Base-by-base conservation (phyloP, 2,329 filamentous ascomycete species). In the Harringtonia aguacate region DNA sequence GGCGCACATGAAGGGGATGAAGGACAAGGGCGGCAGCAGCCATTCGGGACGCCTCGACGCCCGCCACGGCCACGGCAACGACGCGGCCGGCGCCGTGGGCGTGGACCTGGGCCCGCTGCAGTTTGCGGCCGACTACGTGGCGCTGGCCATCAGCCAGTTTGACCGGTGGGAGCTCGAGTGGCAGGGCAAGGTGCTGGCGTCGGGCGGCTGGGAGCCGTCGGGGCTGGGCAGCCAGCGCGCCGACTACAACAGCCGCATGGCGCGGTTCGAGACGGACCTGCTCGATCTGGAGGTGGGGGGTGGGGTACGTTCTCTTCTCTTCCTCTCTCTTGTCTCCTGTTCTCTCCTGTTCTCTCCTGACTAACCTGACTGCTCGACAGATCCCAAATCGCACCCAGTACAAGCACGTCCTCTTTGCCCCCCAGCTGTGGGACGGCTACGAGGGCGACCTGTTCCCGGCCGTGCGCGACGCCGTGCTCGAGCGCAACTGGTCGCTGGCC, bases 401-500 rank as follows among this genome's bases (percentile, higher is more conserved):
- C 72, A 95, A 94, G 62, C 92, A 95, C 62, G 75, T 94, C 56
- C 67, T 98, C 45, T 94, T 89, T 58, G 90, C 85, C 2, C 92
- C 92, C 1, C 77, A 86, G 56, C 68, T 77, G 3, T 89, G 86
- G 82, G 81, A 80, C 29, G 77, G 74, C 31, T 75, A 81, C 52
- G 75, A 83, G 28, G 74, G 75, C 45, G 75, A 75, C 0, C 77
- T 77, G 49, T 94, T 94, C 64, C 90, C 90, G 0, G 82, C 81
- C n/a, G 84, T 95, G 45, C 74, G 86, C 45, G 89, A 95, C 56
- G 80, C 83, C 9, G 69, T 95, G 34, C 77, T 84, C 49, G 73
- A 70, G 4, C 74, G 75, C 22, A 77, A 94, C 54, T 89, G 83
- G 84, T 67, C 64, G 2, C 61, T 75, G 13, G 84, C 84, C 4